Conservation (phyloP, 306 rosid species). For the Trifolium pratense region DNA sequence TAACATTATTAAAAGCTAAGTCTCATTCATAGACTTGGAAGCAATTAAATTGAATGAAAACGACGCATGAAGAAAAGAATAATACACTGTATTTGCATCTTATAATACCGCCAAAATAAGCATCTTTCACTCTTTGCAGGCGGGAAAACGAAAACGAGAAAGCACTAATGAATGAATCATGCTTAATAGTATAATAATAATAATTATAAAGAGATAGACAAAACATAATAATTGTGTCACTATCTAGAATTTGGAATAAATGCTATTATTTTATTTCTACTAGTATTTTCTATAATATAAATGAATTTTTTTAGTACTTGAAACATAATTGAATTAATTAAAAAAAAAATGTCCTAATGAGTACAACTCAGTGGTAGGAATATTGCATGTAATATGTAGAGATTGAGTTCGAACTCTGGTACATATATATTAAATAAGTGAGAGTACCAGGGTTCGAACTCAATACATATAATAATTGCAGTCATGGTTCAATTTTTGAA, state of each 20-base stretch:
- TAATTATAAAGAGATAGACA: not conserved
- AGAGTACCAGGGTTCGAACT: no score
- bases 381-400: no score
- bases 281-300: no score
- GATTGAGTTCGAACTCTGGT: no score
- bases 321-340: no score
- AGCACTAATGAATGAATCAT: constrained; percentile 4
- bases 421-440: no score
- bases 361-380: no score
- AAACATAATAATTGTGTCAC: constrained; percentile 36
- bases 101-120: constrained; percentile 34
- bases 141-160: constrained; percentile 39
- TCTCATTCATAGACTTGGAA: constrained; percentile 22
- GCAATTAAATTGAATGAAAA: constrained; percentile 32
- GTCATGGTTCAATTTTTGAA: no score
- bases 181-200: not conserved
- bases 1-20: constrained; percentile 19
- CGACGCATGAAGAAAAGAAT: not conserved
- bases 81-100: not conserved
- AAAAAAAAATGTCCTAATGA: no score
- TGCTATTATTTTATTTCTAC: constrained; percentile 11
- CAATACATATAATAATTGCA: no score
- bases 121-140: constrained; percentile 42
- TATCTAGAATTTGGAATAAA: constrained; percentile 12
- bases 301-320: no score